Conservation (phyloP, 257 asterid genomes). For the Solanum ossicruentum region DNA sequence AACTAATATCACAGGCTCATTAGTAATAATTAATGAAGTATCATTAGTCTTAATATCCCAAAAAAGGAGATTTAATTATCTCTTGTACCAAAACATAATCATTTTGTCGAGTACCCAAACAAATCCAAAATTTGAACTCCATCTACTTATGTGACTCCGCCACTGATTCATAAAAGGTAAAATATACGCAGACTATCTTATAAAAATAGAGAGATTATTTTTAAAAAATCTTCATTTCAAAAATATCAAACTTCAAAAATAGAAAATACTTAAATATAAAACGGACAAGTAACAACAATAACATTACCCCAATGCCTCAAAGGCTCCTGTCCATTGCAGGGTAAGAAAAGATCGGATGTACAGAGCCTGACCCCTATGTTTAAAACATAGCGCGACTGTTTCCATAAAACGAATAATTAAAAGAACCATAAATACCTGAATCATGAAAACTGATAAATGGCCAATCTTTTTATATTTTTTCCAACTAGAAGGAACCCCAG, state of each 20-base stretch:
- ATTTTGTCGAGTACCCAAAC: not conserved
- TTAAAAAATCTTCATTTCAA: no score
- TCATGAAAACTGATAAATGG: slow-evolving; percentile 38
- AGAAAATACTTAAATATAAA: no score
- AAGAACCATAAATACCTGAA: slow-evolving; percentile 28
- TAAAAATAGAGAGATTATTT: no score
- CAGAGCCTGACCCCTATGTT: no score
- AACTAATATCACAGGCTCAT: not conserved
- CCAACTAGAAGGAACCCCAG: slow-evolving; percentile 30
- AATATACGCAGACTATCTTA: no score
- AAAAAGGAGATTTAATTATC: not conserved
- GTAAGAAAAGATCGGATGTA: no score
- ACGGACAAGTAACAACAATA: no score
- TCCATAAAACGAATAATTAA: no score
- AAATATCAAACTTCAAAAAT: no score
- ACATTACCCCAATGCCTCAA: no score
- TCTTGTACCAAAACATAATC: not conserved
- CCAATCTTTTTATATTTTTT: slow-evolving; percentile 64
- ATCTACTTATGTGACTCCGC: fast-evolving
- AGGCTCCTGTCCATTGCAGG: no score
- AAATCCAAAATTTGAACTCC: not conserved
- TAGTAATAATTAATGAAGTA: not conserved
- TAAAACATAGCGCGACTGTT: no score
- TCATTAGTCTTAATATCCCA: not conserved
- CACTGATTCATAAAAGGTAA: fast-evolving